Evolutionary conservation across 768 basidiomycete species (phyloP).

Genomic region (Lanmaoa rubissima): DNA sequence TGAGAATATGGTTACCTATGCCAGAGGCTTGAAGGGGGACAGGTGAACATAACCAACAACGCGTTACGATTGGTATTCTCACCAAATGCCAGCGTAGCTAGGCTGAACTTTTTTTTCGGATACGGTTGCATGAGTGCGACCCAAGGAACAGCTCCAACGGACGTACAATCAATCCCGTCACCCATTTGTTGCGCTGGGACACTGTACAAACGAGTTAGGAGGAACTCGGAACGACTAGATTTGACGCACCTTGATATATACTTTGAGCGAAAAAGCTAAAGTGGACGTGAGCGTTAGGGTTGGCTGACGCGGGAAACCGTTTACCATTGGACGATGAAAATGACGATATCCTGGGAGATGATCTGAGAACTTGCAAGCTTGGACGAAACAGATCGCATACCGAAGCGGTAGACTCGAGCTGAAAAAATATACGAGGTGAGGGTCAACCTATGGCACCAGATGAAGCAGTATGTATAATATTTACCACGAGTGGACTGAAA

Average conservation of each 20-base stretch:
- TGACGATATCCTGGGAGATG: neutral
- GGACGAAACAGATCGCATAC: neutral
- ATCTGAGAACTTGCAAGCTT: neutral
- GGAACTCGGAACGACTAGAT: neutral
- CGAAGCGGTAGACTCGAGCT: constrained; percentile 16
- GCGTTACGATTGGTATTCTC: neutral
- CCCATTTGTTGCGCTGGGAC: constrained; percentile 7
- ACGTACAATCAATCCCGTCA: constrained; percentile 8
- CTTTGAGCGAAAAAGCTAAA: constrained; percentile 12
- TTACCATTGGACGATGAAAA: constrained; percentile 17
- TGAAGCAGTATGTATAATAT: neutral
- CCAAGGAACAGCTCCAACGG: neutral
- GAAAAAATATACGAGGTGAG: neutral
- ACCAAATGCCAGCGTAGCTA: constrained; percentile 9
- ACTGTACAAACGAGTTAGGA: constrained; percentile 2
- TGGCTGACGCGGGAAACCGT: neutral
- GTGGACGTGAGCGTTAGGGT: neutral
- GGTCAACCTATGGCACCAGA: neutral
- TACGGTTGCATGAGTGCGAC: neutral
- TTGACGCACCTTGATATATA: constrained; percentile 7
- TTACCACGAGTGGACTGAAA: constrained; percentile 15
- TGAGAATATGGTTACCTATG: constrained; percentile 1
- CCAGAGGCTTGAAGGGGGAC: neutral
- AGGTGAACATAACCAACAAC: neutral
- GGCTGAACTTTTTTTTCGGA: neutral